A percentile compares a stretch with the other conserved stretches of the same genome.
These are phyloP conservation scores for Colletotrichum cuscutae DNA, from an alignment of 2,329 filamentous ascomycete species.

Conservation along the genomic window DNA sequence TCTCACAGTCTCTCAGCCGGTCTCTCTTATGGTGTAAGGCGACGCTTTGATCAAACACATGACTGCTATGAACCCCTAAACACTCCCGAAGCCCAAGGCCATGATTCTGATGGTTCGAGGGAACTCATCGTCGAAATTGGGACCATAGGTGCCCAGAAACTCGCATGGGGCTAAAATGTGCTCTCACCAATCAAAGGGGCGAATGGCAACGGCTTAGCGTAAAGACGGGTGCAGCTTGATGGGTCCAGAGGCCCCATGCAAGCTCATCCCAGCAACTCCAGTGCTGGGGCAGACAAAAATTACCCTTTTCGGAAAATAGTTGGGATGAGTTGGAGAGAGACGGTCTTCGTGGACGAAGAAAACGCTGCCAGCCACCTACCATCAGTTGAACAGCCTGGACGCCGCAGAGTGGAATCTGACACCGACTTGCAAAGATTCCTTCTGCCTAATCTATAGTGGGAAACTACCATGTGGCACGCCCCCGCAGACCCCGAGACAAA, in stretches of 20 bases:
- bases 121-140: background rate
- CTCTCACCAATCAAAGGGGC: slow-evolving; percentile 20
- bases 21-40: background rate
- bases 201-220: slow-evolving; percentile 14
- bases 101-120: background rate
- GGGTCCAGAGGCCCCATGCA: slow-evolving; percentile 1
- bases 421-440: slow-evolving; percentile 16
- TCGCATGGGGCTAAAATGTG: background rate
- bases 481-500: background rate
- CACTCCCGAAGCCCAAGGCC: background rate
- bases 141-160: background rate
- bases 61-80: background rate
- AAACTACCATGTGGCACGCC: background rate
- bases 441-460: slow-evolving; percentile 21
- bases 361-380: background rate
- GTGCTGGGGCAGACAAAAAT: slow-evolving; percentile 6
- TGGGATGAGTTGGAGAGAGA: background rate
- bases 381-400: background rate
- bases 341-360: background rate
- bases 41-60: background rate
- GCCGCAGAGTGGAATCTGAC: background rate
- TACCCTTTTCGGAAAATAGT: slow-evolving; percentile 31
- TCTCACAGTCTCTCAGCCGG: background rate
- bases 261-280: slow-evolving; percentile 2
- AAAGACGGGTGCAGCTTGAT: slow-evolving; percentile 3